Percentiles rank a stretch among this genome's conserved stretches.
Conservation (phyloP, 2,329 filamentous ascomycete species). For the Boeremia lycopersici region DNA sequence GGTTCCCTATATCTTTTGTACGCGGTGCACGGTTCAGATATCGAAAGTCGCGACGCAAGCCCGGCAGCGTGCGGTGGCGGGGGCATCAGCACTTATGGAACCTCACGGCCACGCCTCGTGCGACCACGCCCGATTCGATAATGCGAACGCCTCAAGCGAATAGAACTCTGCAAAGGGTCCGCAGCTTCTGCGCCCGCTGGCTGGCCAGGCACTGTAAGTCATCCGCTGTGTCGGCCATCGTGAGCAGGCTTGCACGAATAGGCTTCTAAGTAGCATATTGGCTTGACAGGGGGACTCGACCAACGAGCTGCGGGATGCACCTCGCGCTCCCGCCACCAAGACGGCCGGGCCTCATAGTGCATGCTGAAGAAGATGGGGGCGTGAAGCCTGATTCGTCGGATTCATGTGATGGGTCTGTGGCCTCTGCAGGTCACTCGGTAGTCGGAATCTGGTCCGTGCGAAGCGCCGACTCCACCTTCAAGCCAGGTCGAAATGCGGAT, state of each 20-base stretch:
- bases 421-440: conserved; percentile 20
- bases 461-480: conserved; percentile 37
- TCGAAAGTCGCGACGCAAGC: conserved; percentile 18
- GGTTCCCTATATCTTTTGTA: conserved; percentile 11
- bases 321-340: conserved; percentile 24
- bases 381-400: conserved; percentile 25
- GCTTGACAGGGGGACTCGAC: conserved; percentile 33
- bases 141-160: conserved; percentile 20
- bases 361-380: conserved; percentile 16
- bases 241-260: conserved; percentile 34
- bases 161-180: conserved; percentile 13
- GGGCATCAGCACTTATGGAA: conserved; percentile 37
- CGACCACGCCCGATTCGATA: conserved; percentile 21
- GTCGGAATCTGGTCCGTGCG: conserved; percentile 28
- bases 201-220: conserved; percentile 39
- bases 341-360: conserved; percentile 30
- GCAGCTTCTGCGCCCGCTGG: conserved; percentile 22
- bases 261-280: conserved; percentile 35
- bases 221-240: conserved; percentile 26
- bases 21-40: conserved; percentile 7
- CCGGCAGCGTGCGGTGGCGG: conserved; percentile 36
- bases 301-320: conserved; percentile 41
- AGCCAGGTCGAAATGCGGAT: conserved; percentile 15
- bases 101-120: conserved; percentile 26
- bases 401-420: conserved; percentile 37